Conservation (phyloP, 2,329 filamentous ascomycete genomes). For the Aquanectria penicillioides region DNA sequence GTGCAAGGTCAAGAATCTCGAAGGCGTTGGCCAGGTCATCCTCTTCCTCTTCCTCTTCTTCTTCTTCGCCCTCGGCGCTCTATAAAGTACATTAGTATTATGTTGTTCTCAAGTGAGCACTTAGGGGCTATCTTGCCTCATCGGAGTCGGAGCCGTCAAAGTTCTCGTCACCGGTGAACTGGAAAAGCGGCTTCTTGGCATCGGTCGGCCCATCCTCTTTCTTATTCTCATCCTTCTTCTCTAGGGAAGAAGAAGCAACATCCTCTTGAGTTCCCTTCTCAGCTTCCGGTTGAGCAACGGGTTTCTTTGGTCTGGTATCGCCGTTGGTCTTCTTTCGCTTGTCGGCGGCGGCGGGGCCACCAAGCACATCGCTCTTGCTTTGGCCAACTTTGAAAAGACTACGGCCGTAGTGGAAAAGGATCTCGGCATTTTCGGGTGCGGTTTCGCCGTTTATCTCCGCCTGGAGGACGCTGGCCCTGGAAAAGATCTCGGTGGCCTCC, state of each 20-base stretch:
- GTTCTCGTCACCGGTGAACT: conserved; percentile 94
- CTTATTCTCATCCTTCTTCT: conserved; percentile 49
- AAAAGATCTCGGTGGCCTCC: conserved; percentile 87
- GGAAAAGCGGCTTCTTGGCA: conserved; percentile 81
- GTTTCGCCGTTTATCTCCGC: conserved; percentile 93
- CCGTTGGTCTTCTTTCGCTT: conserved; percentile 51
- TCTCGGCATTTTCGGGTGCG: conserved; percentile 87
- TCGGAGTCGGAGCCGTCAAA: conserved; percentile 86
- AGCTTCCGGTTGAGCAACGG: conserved; percentile 49
- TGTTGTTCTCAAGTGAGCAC: background rate
- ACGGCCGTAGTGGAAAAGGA: conserved; percentile 94
- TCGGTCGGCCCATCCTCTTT: conserved; percentile 49
- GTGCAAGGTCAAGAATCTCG: conserved; percentile 84
- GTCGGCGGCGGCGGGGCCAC: conserved; percentile 77
- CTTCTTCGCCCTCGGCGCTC: conserved; percentile 51
- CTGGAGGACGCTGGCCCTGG: conserved; percentile 88
- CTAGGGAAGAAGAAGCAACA: conserved; percentile 55
- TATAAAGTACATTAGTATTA: conserved; percentile 24
- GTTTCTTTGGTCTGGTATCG: conserved; percentile 50
- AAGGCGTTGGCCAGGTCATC: conserved; percentile 84
- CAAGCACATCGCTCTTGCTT: conserved; percentile 92
- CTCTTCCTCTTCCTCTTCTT: conserved; percentile 66
- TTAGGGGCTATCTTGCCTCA: conserved; percentile 50
- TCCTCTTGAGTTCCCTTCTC: conserved; percentile 59
- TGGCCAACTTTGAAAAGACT: conserved; percentile 94